phyloP scores from a whole-genome alignment of 2,329 filamentous ascomycete species.

The Pseudogymnoascus sp. region DNA sequence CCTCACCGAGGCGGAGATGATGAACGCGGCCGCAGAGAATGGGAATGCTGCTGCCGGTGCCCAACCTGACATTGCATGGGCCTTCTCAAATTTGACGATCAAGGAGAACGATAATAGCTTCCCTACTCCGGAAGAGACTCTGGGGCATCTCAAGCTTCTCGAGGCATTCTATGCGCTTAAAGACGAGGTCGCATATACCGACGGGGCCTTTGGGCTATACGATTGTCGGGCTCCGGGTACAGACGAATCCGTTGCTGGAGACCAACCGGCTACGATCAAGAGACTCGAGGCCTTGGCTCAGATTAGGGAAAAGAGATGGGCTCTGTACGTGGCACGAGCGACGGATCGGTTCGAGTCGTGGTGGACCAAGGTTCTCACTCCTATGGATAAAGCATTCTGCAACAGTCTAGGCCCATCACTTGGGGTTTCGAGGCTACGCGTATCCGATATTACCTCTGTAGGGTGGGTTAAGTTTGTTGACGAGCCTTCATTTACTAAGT shows the following conservation, averaged over 20 bases:
- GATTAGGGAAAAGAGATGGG: slow-evolving; percentile 66
- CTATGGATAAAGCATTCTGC: slow-evolving; percentile 14
- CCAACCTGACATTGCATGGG: slow-evolving; percentile 13
- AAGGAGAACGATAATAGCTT: slow-evolving; percentile 21
- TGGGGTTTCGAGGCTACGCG: not conserved
- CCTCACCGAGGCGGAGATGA: not conserved
- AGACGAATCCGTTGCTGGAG: slow-evolving; percentile 16
- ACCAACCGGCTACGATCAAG: slow-evolving; percentile 29
- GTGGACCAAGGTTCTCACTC: slow-evolving; percentile 40
- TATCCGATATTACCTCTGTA: not conserved
- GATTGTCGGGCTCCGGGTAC: slow-evolving; percentile 29
- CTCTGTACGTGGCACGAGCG: slow-evolving; percentile 57
- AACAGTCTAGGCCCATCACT: not conserved
- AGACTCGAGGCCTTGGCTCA: slow-evolving; percentile 37
- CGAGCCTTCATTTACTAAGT: not conserved
- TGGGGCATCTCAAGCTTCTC: slow-evolving; percentile 67
- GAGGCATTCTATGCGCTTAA: slow-evolving; percentile 58
- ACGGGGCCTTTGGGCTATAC: slow-evolving; percentile 58
- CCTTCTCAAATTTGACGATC: slow-evolving; percentile 34
- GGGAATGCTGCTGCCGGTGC: not conserved
- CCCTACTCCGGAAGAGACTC: slow-evolving; percentile 47
- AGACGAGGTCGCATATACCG: slow-evolving; percentile 54
- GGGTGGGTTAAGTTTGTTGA: not conserved
- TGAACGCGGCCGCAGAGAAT: not conserved
- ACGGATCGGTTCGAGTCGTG: slow-evolving; percentile 60